These are phyloP conservation scores for Cajanus cajan DNA, from an alignment of 306 rosid species.

Conservation along the genomic window DNA sequence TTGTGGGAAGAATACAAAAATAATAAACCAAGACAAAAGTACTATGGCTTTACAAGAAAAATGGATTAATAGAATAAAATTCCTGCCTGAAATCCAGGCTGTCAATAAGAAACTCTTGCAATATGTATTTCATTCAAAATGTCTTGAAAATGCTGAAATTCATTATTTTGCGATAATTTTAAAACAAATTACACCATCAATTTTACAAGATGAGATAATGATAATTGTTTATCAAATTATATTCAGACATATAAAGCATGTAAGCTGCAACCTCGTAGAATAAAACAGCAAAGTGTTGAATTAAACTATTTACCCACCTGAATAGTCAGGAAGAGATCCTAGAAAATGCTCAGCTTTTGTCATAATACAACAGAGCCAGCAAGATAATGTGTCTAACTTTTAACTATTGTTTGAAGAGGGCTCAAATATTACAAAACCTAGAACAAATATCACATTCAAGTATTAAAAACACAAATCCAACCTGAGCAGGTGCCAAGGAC, in stretches of 20 bases:
- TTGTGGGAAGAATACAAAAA: neutral
- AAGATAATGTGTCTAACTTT: neutral
- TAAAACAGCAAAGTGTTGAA: conserved; percentile 9
- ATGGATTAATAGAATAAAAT: neutral
- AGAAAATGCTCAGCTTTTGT: conserved; percentile 7
- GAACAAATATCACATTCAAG: neutral
- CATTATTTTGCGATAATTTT: neutral
- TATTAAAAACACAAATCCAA: conserved; percentile 31
- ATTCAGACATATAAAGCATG: conserved; percentile 19
- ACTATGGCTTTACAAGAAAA: neutral
- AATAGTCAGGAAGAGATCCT: neutral
- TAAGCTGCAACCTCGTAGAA: neutral
- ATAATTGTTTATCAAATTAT: neutral
- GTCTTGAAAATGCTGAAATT: neutral
- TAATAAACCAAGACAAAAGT: neutral
- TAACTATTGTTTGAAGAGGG: neutral
- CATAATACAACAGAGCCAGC: neutral
- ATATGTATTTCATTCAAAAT: neutral
- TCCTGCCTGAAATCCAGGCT: neutral
- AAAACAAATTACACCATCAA: neutral
- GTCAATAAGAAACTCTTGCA: neutral
- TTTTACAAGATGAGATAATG: conserved; percentile 5
- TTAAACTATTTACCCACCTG: neutral
- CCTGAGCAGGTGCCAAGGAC: conserved; percentile 92
- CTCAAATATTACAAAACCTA: neutral